Evolutionary conservation across 805 yeast species (phyloP), one percentile per base, ranked within the genome.

Genomic region (Saccharomyces jurei): DNA sequence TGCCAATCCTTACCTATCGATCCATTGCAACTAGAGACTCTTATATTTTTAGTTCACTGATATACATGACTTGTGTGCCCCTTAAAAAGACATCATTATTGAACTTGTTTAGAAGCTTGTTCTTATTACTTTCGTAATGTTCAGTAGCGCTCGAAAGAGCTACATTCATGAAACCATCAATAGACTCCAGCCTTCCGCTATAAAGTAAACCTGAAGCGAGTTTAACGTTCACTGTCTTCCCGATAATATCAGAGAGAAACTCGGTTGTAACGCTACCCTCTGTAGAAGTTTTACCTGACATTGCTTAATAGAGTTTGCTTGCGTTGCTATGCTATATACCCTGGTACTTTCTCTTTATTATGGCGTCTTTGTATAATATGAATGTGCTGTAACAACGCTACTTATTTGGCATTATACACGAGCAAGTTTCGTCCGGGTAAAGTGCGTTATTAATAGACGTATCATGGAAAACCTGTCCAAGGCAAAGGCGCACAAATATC

Each of bases 111-210:
- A 70, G 54, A 14, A 67, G 55, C 6, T 71, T 72, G 51, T 69
- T 67, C 10, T 58, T 58, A 17, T 59, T 61, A 32, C 58, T 64
- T 52, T 69, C 73, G 50, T 66, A 70, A 53, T 69, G 72, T 52
- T 94, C 99, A 49, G 81, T 77, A 3, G 96, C 82, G 57, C 83
- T 79, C 53, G 87, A 89, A 59, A 94, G 77, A 1, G 92, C 96
- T 50, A 94, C 86, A 72, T 94, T 94, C 97, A 94, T 90, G 74
- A 84, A 94, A 8, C 98, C 98, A 68, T 94, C 99, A 55, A 94
- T 91, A 46, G 97, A 88, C 62, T 88, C 92, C 58, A 88, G 77
- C 50, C 63, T 72, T 59, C 92, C 95, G 49, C 77, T 80, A 71
- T 89, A 94, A 56, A 88, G 88, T 57, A 91, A 83, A 13, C 97